Base-by-base conservation (phyloP, 805 yeast genomes). In the Starmerella etchellsii region DNA sequence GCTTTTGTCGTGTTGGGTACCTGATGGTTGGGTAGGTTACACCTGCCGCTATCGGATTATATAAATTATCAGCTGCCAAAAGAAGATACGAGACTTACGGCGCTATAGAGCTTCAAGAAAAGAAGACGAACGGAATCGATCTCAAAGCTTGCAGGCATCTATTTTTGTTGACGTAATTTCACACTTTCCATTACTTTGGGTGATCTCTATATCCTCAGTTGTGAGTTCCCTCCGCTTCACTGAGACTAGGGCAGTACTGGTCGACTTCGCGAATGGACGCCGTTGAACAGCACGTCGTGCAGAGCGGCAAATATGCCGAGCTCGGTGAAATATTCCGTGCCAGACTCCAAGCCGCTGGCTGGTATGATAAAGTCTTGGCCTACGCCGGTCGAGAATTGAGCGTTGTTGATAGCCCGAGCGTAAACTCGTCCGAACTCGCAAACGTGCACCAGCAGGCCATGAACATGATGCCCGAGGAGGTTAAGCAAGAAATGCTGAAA, bases 331-430 rank as follows among this genome's bases (percentile, higher is more conserved):
- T 69, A 36, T 62, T 87, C 43, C 74, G 74, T 50, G 68, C 76
- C 41, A 73, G 72, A 53, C 68, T 87, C 10, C 69, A 75, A 39
- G 80, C 81, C 54, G 69, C 78, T 1, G 95, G 95, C 5, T 87
- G 96, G 96, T 74, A 73, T 45, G 94, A 83, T 51, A 69, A 77
- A 40, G 76, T 87, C 22, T 67, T 73, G 34, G 70, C 68, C 30
- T 50, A 79, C 31, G 80, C 93, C 1, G 37, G 49, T 50, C 65
- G 58, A 25, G 62, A 65, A 40, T 63, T 68, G n/a, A 57, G 62
- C 23, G 51, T 57, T n/a, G 64, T 64, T 20, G 67, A 64, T 29
- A 57, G 59, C 10, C 66, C 72, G 11, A 76, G 67, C 48, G 77
- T 77, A 5, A 33, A 27, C 13, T 18, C 43, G 4, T 25, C 37